Evolutionary conservation across 208 protist genomes (phyloP).

Genomic region (Leishmania tropica): DNA sequence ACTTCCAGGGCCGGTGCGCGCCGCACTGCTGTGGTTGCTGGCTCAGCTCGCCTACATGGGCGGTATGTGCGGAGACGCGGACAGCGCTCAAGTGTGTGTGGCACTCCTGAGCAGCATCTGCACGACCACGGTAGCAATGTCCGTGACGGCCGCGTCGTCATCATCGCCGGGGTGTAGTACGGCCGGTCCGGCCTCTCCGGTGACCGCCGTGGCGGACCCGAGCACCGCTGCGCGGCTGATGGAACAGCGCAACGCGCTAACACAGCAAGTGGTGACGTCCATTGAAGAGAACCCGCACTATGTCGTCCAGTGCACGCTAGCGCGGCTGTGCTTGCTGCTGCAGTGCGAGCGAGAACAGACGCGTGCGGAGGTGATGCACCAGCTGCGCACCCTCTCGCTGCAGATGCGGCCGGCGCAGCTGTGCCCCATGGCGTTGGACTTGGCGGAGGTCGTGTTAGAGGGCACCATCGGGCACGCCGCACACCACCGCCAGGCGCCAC

Average conservation of each 20-base stretch:
- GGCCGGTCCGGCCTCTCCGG: conserved; percentile 6
- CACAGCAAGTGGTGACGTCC: conserved; percentile 36
- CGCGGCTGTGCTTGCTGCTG: conserved; percentile 63
- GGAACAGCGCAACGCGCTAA: conserved; percentile 27
- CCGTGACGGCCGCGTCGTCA: conserved; percentile 14
- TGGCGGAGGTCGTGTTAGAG: conserved; percentile 68
- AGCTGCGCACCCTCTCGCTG: conserved; percentile 68
- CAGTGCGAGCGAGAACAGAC: conserved; percentile 68
- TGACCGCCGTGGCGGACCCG: conserved; percentile 4
- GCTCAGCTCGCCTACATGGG: conserved; percentile 75
- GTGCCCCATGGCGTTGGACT: conserved; percentile 44
- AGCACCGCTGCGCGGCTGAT: background rate
- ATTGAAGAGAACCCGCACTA: conserved; percentile 29
- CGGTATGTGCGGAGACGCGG: conserved; percentile 73
- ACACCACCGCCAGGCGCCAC: conserved; percentile 35
- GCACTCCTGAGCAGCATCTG: conserved; percentile 76
- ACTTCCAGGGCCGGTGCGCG: conserved; percentile 40
- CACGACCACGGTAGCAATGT: conserved; percentile 40
- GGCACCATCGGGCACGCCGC: conserved; percentile 43
- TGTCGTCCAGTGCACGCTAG: conserved; percentile 49
- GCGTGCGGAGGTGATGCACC: conserved; percentile 65
- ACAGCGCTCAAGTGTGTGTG: conserved; percentile 77
- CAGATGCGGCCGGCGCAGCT: conserved; percentile 55
- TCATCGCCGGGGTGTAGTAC: background rate
- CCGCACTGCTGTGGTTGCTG: conserved; percentile 59